These are phyloP conservation scores for Suillus clintonianus DNA, from an alignment of 768 basidiomycete species.

Conservation along the genomic window DNA sequence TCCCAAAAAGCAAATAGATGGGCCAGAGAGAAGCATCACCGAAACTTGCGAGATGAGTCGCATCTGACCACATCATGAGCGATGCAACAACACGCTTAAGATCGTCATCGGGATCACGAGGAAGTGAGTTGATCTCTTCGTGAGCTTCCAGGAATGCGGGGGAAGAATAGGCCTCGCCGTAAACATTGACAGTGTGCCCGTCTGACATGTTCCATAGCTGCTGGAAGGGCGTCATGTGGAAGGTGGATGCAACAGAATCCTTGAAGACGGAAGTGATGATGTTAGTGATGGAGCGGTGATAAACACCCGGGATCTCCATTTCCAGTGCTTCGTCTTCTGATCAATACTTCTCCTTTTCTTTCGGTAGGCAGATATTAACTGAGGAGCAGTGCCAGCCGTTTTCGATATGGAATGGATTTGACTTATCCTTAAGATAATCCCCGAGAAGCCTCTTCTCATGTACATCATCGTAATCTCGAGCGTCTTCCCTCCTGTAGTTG, in stretches of 20 bases:
- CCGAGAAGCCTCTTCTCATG: neutral
- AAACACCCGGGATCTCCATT: slow-evolving; percentile 12
- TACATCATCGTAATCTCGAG: slow-evolving; percentile 21
- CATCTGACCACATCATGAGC: slow-evolving; percentile 26
- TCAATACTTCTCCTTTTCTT: neutral
- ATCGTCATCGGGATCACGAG: slow-evolving; percentile 8
- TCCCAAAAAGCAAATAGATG: slow-evolving; percentile 16
- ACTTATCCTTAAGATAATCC: neutral
- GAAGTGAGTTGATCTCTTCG: slow-evolving; percentile 7
- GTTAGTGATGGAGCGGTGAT: slow-evolving; percentile 13
- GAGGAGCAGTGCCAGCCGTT: slow-evolving; percentile 7
- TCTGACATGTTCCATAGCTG: slow-evolving; percentile 18
- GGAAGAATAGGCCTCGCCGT: neutral
- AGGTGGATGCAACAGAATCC: slow-evolving; percentile 1
- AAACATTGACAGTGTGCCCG: neutral
- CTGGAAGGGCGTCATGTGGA: slow-evolving; percentile 27
- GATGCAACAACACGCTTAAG: slow-evolving; percentile 16
- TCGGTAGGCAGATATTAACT: slow-evolving; percentile 5
- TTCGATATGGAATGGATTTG: slow-evolving; percentile 3
- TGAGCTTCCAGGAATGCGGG: neutral
- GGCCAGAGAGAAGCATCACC: slow-evolving; percentile 16
- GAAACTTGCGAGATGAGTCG: slow-evolving; percentile 22
- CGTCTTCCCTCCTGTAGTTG: slow-evolving; percentile 17
- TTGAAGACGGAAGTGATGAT: slow-evolving; percentile 13
- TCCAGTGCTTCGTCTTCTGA: neutral